Conservation (phyloP, 805 yeast genomes). For the Candida ulmi region DNA sequence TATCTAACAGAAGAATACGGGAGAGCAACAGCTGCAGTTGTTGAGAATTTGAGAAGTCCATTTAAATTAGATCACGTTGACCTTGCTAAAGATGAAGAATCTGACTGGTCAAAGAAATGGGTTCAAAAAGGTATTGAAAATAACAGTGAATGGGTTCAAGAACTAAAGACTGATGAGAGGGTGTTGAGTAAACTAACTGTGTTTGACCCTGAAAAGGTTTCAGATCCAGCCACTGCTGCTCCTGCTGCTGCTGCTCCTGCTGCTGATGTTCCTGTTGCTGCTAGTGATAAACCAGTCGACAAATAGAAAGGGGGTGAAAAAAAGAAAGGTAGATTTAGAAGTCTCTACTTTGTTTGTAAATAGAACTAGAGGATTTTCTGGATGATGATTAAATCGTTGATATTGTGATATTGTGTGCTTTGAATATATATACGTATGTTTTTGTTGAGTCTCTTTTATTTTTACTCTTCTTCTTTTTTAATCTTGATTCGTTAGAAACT, state of each 20-base stretch:
- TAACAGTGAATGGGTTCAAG: slow-evolving; percentile 85
- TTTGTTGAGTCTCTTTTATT: background rate
- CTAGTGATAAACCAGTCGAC: background rate
- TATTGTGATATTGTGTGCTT: no score
- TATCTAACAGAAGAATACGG: slow-evolving; percentile 64
- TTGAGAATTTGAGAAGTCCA: slow-evolving; percentile 42
- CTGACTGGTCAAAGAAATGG: slow-evolving; percentile 87
- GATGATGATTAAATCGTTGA: no score
- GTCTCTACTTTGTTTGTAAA: no score
- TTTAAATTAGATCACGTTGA: slow-evolving; percentile 39
- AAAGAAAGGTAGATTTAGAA: no score
- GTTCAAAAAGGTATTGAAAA: slow-evolving; percentile 67
- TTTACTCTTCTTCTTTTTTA: background rate
- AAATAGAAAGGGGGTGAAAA: background rate
- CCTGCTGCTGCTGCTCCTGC: background rate
- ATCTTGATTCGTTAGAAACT: slow-evolving; percentile 16
- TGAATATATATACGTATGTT: no score
- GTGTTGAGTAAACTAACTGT: slow-evolving; percentile 49
- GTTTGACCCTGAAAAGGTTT: slow-evolving; percentile 24
- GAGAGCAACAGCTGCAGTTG: slow-evolving; percentile 43
- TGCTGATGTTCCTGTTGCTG: background rate
- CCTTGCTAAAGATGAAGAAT: slow-evolving; percentile 55
- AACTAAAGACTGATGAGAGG: slow-evolving; percentile 63
- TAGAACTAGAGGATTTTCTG: no score
- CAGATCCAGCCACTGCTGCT: background rate